Conservation (phyloP, 345 rosid species). For the Balakata baccata region DNA sequence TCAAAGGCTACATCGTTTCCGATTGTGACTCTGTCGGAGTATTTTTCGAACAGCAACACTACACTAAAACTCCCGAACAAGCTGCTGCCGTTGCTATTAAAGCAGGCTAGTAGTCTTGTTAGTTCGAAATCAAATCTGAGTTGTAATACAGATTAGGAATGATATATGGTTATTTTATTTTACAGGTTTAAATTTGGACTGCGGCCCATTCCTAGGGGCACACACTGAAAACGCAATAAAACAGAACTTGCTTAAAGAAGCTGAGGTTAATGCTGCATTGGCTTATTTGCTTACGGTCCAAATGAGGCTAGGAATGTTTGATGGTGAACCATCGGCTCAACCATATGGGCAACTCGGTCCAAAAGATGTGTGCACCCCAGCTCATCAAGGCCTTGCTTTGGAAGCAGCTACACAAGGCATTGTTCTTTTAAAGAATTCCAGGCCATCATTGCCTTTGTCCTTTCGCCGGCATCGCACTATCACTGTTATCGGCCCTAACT, state of each 20-base stretch:
- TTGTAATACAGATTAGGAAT: too few relatives aligned
- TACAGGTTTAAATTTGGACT: slow-evolving; percentile 74
- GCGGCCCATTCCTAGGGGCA: slow-evolving; percentile 71
- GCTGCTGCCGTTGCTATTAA: slow-evolving; percentile 76
- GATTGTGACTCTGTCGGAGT: slow-evolving; percentile 35
- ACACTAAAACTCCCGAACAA: slow-evolving; percentile 28
- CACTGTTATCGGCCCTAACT: slow-evolving; percentile 80
- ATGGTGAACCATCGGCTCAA: slow-evolving; percentile 60
- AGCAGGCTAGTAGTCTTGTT: slow-evolving; percentile 43
- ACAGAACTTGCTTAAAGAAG: slow-evolving; percentile 43
- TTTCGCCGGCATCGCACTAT: slow-evolving; percentile 44
- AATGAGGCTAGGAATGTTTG: slow-evolving; percentile 91
- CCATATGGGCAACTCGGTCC: slow-evolving; percentile 68
- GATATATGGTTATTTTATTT: neutral
- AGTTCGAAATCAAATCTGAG: too few relatives aligned
- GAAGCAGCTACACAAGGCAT: slow-evolving; percentile 89
- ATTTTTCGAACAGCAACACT: slow-evolving; percentile 21
- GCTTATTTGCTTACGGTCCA: slow-evolving; percentile 67
- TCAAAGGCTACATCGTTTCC: slow-evolving; percentile 31
- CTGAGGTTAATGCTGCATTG: slow-evolving; percentile 56
- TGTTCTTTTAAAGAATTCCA: slow-evolving; percentile 61
- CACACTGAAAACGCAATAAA: slow-evolving; percentile 60
- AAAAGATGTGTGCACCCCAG: slow-evolving; percentile 63
- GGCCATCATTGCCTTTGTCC: slow-evolving; percentile 54
- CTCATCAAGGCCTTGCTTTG: slow-evolving; percentile 66